Evolutionary conservation across 192 early-diverging fungal genomes (phyloP).

Genomic region (Allomyces arbusculus): DNA sequence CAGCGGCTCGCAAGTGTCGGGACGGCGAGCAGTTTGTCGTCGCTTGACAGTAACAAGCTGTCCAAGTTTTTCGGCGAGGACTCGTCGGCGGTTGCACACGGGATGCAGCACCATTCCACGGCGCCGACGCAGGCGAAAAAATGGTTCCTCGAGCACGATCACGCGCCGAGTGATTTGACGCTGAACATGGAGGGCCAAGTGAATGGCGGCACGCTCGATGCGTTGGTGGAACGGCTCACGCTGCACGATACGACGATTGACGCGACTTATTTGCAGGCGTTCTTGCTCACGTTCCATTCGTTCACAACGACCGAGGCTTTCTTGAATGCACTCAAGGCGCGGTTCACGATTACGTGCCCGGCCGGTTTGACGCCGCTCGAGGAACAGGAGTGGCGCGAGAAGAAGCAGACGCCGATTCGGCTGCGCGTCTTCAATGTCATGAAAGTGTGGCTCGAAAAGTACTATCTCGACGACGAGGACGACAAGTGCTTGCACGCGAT

Average conservation of each 20-base stretch:
- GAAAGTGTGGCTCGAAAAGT: slow-evolving; percentile 89
- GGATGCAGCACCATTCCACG: slow-evolving; percentile 3
- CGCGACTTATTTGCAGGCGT: slow-evolving; percentile 60
- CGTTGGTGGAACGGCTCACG: slow-evolving; percentile 73
- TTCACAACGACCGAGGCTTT: slow-evolving; percentile 66
- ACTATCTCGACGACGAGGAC: slow-evolving; percentile 58
- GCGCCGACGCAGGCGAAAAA: slow-evolving; percentile 15
- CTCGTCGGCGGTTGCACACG: not conserved
- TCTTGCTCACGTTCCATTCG: slow-evolving; percentile 86
- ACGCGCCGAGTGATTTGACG: slow-evolving; percentile 44
- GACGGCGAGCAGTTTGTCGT: not conserved
- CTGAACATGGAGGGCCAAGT: slow-evolving; percentile 75
- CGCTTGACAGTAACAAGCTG: slow-evolving; percentile 8
- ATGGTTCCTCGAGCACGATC: slow-evolving; percentile 71
- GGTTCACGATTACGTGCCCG: slow-evolving; percentile 64
- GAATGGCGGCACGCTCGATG: slow-evolving; percentile 69
- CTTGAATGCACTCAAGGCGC: slow-evolving; percentile 44
- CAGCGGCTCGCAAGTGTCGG: no score
- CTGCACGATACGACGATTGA: slow-evolving; percentile 66
- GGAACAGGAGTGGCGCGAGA: slow-evolving; percentile 55
- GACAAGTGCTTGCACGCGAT: slow-evolving; percentile 54
- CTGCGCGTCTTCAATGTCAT: slow-evolving; percentile 84
- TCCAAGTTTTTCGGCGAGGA: slow-evolving; percentile 25
- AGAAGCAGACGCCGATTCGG: slow-evolving; percentile 75
- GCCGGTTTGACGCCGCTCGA: slow-evolving; percentile 35